Evolutionary conservation across 1,139 yeast species (phyloP), one percentile per base, ranked within the genome.

Genomic region (Saccharomyces hybrid): DNA sequence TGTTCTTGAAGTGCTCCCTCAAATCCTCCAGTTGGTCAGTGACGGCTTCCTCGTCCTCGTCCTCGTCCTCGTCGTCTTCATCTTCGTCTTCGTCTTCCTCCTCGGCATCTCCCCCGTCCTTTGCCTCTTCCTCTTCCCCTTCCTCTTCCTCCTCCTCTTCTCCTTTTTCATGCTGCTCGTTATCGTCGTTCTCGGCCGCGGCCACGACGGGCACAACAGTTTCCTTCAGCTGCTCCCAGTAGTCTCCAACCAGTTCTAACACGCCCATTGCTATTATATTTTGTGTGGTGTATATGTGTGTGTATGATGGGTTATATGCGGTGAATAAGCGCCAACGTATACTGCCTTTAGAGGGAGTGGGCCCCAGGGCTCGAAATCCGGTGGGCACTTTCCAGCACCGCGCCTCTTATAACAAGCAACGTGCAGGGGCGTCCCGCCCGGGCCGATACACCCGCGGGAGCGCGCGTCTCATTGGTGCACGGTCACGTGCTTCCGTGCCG

Each of bases 151-250:
- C 20, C 20, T 16, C 20, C 20, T 16, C 20, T 16, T 16, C 20
- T 16, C 20, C 62, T 2, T 34, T 59, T 34, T 51, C 49, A 47
- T 28, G 49, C 31, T 47, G 34, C 49, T 46, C 58, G 28, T 57
- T 59, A 50, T 59, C 63, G 11, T 59, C 64, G 50, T 65, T 91
- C 71, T 88, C 97, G 69, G 97, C 97, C 75, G 80, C 83, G 57
- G 96, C 96, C 54, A 78, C 78, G 64, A 88, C 80, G 71, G 97
- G 96, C 65, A 83, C 75, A 62, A 88, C 79, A 62, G 88, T 79
- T 73, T 89, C 96, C 75, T 87, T 85, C 70, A 90, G 77, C 74
- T 88, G 96, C 55, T 78, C 81, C 77, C 72, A 80, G 57, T 71
- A 72, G 58, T 72, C 75, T 60, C 78, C 72, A 60, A 79, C 80